Base-by-base conservation (phyloP, 1,284 basidiomycete species). In the Porogramme epimiltina region DNA sequence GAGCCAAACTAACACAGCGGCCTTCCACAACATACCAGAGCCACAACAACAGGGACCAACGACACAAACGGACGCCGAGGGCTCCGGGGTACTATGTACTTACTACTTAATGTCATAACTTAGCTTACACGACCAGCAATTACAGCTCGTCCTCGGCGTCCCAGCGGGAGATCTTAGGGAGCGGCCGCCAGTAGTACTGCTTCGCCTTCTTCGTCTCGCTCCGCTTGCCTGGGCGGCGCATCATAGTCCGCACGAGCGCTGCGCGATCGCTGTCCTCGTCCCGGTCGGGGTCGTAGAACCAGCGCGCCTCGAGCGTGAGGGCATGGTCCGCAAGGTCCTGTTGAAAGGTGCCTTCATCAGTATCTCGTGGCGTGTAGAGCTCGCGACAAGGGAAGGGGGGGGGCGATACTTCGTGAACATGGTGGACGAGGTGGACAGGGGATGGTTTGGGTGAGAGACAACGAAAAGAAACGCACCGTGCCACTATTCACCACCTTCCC, bases 161-260 rank as follows among this genome's bases (percentile, higher is more conserved):
- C 68, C 68, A 70, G 44, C 66, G 59, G 44, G 63, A 65, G 44
- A 68, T 66, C 61, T 70, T 70, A 31, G 62, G 65, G 41, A 70
- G 53, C 13, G 88, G 88, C 36, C 76, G 77, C 73, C 83, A 91
- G 69, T 90, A 91, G 70, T 91, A 91, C 66, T 89, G 85, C 67
- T 91, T 91, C 56, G 85, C 86, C 70, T 87, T 85, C 76, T 84
- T 89, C 66, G 87, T 89, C 69, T 82, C 86, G 45, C 69, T 82
- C 51, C 89, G 70, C 69, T 89, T 89, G 50, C 76, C 85, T 18
- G 83, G 79, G 16, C 86, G 80, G 2, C 86, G 85, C 84, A 89
- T 87, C 74, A 89, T 81, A 54, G 80, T 83, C 55, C 73, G 68
- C 47, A 89, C 77, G 47, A 90, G 67, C 53, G 70, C 68, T 38